phyloP scores from a whole-genome alignment of 352 stramenopile species.

The Nothophytophthora sp. region DNA sequence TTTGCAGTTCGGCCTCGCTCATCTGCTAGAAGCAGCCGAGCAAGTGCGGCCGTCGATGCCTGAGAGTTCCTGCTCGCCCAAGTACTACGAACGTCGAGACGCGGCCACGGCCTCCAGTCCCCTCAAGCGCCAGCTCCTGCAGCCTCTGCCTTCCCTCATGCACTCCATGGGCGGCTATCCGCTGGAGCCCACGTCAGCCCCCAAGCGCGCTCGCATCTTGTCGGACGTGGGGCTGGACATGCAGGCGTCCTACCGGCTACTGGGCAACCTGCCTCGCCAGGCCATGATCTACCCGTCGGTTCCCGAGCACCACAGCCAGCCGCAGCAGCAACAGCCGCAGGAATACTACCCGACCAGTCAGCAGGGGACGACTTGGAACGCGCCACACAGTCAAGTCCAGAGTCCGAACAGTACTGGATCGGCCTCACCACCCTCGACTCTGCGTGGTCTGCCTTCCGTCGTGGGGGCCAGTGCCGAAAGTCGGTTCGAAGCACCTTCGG shows the following conservation, averaged over 20 bases:
- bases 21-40: slow-evolving; percentile 63
- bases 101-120: slow-evolving; percentile 19
- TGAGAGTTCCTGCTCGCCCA: slow-evolving; percentile 9
- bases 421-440: slow-evolving; percentile 7
- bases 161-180: slow-evolving; percentile 41
- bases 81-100: too few species aligned
- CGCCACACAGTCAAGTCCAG: slow-evolving; percentile 14
- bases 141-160: slow-evolving; percentile 39
- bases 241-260: slow-evolving; percentile 29
- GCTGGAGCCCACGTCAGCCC: slow-evolving; percentile 16
- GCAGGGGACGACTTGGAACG: slow-evolving; percentile 7
- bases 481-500: slow-evolving; percentile 28
- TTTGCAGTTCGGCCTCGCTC: slow-evolving; percentile 53
- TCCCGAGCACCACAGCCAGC: too few species aligned
- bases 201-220: slow-evolving; percentile 36
- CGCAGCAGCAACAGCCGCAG: slow-evolving; percentile 14
- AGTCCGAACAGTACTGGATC: slow-evolving; percentile 17
- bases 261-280: slow-evolving; percentile 30
- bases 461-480: slow-evolving; percentile 2
- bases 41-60: slow-evolving; percentile 33
- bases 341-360: slow-evolving; percentile 4
- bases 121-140: slow-evolving; percentile 23
- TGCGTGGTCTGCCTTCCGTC: slow-evolving; percentile 2
- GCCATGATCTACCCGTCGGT: slow-evolving; percentile 30
- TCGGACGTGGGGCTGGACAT: slow-evolving; percentile 35